These are phyloP conservation scores for Lachnellula suecica DNA, from an alignment of 2,329 filamentous ascomycete species.

Conservation along the genomic window DNA sequence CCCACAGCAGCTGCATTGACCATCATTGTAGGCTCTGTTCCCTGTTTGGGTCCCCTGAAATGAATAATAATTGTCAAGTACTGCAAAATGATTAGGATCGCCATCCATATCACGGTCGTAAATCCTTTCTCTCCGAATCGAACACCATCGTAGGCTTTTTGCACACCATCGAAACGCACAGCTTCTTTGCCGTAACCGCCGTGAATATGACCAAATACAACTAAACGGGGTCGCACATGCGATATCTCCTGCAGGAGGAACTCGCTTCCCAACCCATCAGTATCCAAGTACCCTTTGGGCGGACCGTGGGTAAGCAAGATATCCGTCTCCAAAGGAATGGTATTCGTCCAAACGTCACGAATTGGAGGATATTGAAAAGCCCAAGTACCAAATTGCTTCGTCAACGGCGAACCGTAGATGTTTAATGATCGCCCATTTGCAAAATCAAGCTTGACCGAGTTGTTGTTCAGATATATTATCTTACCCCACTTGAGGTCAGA, in stretches of 20 bases:
- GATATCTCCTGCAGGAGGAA: not conserved
- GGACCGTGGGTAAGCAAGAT: no score
- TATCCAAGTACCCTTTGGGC: no score
- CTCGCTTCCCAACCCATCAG: no score
- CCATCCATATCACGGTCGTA: not conserved
- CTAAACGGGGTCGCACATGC: not conserved
- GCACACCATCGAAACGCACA: not conserved
- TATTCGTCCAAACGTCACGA: no score
- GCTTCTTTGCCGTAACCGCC: not conserved
- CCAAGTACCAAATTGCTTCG: not conserved
- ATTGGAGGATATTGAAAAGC: not conserved
- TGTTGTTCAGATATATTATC: not conserved
- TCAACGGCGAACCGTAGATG: not conserved
- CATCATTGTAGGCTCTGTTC: not conserved
- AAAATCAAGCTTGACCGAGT: not conserved
- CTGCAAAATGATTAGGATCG: not conserved
- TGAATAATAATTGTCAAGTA: not conserved
- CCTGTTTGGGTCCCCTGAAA: not conserved
- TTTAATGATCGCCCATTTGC: not conserved
- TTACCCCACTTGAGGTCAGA: not conserved
- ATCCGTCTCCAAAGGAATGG: no score
- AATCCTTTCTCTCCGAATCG: not conserved
- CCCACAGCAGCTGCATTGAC: not conserved
- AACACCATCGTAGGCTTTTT: conserved; percentile 2
- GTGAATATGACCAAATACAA: conserved; percentile 1